phyloP scores from a whole-genome alignment of 768 basidiomycete genomes.

The Podaxis sp. region DNA sequence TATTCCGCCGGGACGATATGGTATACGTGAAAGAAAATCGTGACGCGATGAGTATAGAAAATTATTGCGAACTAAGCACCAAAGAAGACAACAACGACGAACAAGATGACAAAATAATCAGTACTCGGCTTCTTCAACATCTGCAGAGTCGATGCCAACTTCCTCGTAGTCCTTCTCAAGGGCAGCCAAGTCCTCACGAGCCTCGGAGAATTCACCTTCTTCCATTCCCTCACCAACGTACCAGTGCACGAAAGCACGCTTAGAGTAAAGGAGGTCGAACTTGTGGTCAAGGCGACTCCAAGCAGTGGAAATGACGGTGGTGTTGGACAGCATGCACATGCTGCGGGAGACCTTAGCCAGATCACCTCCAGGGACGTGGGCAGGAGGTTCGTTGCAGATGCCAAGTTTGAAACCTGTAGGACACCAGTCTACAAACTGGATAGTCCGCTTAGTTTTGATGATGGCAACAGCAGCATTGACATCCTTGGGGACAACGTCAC shows the following conservation, averaged over 20 bases:
- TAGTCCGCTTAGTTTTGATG: constrained; percentile 97
- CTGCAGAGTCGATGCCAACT: constrained; percentile 75
- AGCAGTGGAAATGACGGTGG: constrained; percentile 89
- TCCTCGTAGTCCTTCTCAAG: constrained; percentile 96
- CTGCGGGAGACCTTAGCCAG: constrained; percentile 92
- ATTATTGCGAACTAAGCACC: constrained; percentile 15
- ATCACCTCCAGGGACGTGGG: constrained; percentile 89
- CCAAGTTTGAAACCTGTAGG: constrained; percentile 98
- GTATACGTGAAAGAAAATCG: constrained; percentile 25
- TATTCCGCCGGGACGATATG: constrained; percentile 24
- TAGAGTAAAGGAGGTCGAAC: constrained; percentile 97
- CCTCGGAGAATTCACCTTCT: constrained; percentile 98
- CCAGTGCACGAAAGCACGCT: constrained; percentile 90
- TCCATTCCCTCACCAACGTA: constrained; percentile 99
- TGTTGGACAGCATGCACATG: constrained; percentile 96
- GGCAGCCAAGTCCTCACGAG: constrained; percentile 96
- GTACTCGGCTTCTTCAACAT: constrained; percentile 67
- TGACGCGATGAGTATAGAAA: constrained; percentile 16
- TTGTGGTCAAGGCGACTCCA: constrained; percentile 96
- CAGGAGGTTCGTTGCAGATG: constrained; percentile 95
- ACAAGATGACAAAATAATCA: constrained; percentile 23
- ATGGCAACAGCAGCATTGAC: constrained; percentile 87
- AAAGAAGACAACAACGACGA: constrained; percentile 13
- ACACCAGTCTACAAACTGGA: constrained; percentile 98
- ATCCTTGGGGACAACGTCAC: constrained; percentile 97